A percentile compares a stretch with the other conserved stretches of the same genome.
Evolutionary conservation across 2,329 filamentous ascomycete species (phyloP).

Genomic region (Helminthosporium solani): DNA sequence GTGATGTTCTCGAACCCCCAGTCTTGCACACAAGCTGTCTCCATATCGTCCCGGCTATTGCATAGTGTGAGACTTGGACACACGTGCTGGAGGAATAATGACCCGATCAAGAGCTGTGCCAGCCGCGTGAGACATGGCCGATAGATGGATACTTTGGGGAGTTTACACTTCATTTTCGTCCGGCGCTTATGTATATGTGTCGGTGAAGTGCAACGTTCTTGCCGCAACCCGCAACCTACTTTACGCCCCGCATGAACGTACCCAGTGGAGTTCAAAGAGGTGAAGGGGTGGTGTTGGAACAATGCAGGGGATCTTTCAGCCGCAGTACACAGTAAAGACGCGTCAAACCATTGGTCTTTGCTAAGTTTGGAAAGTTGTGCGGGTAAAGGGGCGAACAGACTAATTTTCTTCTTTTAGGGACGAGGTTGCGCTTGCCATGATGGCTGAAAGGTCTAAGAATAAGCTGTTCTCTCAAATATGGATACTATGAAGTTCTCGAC

Average conservation of each 20-base stretch:
- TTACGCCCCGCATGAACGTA: background rate
- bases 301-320: background rate
- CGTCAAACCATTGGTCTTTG: background rate
- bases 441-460: no score
- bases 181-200: no score
- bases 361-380: background rate
- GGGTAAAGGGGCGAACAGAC: background rate
- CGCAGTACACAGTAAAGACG: background rate
- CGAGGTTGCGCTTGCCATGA: no score
- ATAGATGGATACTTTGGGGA: background rate
- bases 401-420: no score
- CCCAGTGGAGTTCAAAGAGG: background rate
- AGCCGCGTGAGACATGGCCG: background rate
- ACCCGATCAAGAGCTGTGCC: background rate
- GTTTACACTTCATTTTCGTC: no score
- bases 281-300: slow-evolving; percentile 1
- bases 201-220: background rate
- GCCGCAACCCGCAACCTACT: background rate
- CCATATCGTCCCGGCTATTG: background rate
- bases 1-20: background rate
- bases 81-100: background rate
- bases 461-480: no score
- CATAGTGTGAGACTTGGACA: background rate
- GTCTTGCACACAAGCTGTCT: background rate
- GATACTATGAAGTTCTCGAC: no score